Base-by-base conservation (phyloP, 2,329 filamentous ascomycete species). In the Alternaria rosae region DNA sequence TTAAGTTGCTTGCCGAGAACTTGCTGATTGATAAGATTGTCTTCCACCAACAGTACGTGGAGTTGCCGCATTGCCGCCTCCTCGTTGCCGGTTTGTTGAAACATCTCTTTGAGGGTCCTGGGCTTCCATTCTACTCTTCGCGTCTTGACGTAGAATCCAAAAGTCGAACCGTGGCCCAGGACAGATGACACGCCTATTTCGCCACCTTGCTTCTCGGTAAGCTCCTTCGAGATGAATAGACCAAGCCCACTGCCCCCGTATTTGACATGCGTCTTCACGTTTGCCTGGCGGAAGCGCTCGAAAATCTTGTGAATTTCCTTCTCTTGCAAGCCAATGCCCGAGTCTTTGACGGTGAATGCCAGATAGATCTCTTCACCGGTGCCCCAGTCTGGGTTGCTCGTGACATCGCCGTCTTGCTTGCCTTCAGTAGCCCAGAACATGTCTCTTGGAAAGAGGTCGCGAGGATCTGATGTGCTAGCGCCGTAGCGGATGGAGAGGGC, bases 211-310 rank as follows among this genome's bases (percentile, higher is more conserved):
- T 76, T 78, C 57, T 84, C 81, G 12, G 80, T 80, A 17, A 84
- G 73, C 50, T 83, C 78, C 15, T 82, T 77, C 8, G 80, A 81
- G 51, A 84, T 84, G 62, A 82, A 83, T 0, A 84, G 72, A 1
- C 82, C 82, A 1, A 83, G 69, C 0, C 81, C 82, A 21, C 78
- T 80, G 13, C 82, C 82, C 10, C 82, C 82, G 44, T 83, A 83
- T 11, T 78, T 77, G 26, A 79, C 76, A 42, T 79, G 76, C 12
- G 77, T 80, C 44, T 74, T 76, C 17, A 71, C 71, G 23, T 73
- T 76, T 1, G 77, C 78, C 55, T 80, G 78, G 3, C 70, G 65
- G 45, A 79, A 79, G 10, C 77, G 69, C 48, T 77, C 76, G 57
- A 79, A 79, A 8, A 79, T 74, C 35, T 76, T 76, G 21, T 76